These are phyloP conservation scores for Apiospora hydei DNA, from an alignment of 2,329 filamentous ascomycete species.

Conservation along the genomic window DNA sequence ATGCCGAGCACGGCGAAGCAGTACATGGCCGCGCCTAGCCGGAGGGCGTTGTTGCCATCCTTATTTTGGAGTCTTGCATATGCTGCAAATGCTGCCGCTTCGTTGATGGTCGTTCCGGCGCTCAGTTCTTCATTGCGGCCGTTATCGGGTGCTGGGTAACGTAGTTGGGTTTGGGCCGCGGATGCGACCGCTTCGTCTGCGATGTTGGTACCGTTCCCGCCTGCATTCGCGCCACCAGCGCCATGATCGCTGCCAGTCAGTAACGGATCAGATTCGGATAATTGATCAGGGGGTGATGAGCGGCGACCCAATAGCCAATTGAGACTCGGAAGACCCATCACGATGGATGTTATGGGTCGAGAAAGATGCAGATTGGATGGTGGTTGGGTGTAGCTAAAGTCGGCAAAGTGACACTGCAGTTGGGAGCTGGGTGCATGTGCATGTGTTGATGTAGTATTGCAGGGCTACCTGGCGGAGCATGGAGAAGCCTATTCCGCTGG, in stretches of 20 bases:
- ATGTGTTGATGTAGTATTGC: neutral
- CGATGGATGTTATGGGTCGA: neutral
- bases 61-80: neutral
- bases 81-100: neutral
- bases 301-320: neutral
- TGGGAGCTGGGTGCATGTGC: neutral
- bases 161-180: neutral
- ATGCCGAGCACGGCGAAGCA: slow-evolving; percentile 21
- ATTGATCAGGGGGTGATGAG: neutral
- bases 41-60: neutral
- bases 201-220: neutral
- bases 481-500: neutral
- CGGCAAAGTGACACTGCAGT: neutral
- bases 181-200: neutral
- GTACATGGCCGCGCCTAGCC: slow-evolving; percentile 23
- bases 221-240: neutral
- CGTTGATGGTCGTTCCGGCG: neutral
- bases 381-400: neutral
- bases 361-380: neutral
- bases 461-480: neutral
- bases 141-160: neutral
- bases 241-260: neutral
- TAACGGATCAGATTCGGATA: neutral
- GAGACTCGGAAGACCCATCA: neutral
- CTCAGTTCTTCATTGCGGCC: too few species aligned